Percentiles rank a stretch among this genome's conserved stretches.
Evolutionary conservation across 352 stramenopile genomes (phyloP).

Genomic region (Phytopythium aichiense): DNA sequence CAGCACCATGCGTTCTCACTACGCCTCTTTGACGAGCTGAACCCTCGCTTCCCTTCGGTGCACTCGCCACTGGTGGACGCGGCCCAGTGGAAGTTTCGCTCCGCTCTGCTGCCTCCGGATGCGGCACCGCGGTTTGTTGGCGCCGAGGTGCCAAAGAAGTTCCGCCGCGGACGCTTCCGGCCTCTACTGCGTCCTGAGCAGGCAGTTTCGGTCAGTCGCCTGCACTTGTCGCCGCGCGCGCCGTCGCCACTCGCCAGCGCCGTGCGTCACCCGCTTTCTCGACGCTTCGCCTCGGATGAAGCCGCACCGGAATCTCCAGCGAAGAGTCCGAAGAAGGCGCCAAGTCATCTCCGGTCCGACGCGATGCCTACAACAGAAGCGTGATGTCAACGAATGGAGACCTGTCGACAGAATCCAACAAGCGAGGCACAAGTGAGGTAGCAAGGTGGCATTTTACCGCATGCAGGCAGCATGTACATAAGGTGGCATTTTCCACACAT

Average conservation of each 20-base stretch:
- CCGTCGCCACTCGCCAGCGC: constrained; percentile 11
- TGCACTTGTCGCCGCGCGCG: constrained; percentile 30
- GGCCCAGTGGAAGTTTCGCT: constrained; percentile 52
- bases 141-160: constrained; percentile 49
- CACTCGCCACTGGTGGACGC: constrained; percentile 32
- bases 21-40: constrained; percentile 41
- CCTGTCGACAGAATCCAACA: neutral
- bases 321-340: constrained; percentile 12
- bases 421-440: neutral
- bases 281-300: constrained; percentile 11
- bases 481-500: neutral
- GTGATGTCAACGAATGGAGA: neutral
- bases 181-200: constrained; percentile 42
- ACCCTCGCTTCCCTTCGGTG: constrained; percentile 62
- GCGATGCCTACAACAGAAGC: neutral
- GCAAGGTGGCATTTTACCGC: neutral
- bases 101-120: constrained; percentile 38
- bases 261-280: constrained; percentile 18
- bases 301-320: neutral
- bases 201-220: constrained; percentile 41
- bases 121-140: constrained; percentile 49
- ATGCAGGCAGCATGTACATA: neutral
- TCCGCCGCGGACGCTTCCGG: constrained; percentile 48
- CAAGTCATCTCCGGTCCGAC: neutral
- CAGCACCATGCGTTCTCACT: constrained; percentile 2